Evolutionary conservation across 768 basidiomycete genomes (phyloP).

Genomic region (Exidia glandulosa): DNA sequence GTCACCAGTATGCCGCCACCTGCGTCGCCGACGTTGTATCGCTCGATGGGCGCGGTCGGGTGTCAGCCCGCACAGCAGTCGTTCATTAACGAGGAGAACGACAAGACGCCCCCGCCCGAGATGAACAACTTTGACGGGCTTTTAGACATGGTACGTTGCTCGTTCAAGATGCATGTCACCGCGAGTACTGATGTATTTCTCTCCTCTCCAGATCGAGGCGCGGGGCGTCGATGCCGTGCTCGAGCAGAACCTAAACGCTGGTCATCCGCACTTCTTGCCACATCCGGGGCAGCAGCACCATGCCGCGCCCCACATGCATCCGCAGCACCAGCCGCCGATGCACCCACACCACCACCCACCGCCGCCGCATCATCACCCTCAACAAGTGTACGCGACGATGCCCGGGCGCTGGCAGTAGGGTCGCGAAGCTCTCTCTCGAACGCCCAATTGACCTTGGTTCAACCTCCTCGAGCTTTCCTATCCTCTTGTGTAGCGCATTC

Average conservation of each 20-base stretch:
- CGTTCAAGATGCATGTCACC: not conserved
- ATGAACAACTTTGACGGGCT: not conserved
- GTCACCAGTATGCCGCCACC: constrained; percentile 22
- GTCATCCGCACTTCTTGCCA: not conserved
- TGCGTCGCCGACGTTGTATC: constrained; percentile 47
- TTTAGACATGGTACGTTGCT: not conserved
- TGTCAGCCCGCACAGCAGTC: constrained; percentile 48
- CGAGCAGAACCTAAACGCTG: not conserved
- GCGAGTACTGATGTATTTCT: not conserved
- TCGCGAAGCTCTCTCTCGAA: not conserved
- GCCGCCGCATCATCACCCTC: not conserved
- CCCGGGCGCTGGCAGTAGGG: not conserved
- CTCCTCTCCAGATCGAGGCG: not conserved
- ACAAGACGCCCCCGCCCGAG: constrained; percentile 9
- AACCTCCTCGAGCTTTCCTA: not conserved
- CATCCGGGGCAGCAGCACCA: not conserved
- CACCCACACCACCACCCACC: not conserved
- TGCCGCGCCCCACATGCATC: not conserved
- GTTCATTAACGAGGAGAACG: constrained; percentile 62
- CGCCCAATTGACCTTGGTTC: not conserved
- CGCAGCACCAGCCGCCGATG: not conserved
- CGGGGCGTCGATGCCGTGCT: not conserved
- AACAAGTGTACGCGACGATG: not conserved
- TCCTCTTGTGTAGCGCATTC: not conserved
- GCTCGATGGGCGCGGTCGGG: constrained; percentile 42